Evolutionary conservation across 257 asterid species (phyloP), one percentile per base, ranked within the genome.

Genomic region (Nicotiana benthamiana): DNA sequence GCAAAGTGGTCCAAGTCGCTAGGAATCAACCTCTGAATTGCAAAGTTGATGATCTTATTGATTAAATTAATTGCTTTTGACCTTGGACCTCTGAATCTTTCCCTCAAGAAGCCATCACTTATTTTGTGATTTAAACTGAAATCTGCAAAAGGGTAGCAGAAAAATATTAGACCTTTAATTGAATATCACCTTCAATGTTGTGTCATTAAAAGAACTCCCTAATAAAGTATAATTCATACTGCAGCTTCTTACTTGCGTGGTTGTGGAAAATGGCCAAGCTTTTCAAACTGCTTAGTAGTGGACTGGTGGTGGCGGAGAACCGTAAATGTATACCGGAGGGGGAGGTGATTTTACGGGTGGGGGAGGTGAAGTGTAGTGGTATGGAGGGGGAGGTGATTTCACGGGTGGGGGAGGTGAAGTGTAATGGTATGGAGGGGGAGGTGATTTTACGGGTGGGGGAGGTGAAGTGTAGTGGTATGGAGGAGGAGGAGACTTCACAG

Each of bases 301-400:
- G 56, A 75, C 83, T 17, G 92, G 90, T 59, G 92, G 90, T 28
- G 92, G 92, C 16, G 92, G 90, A 26, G 92, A 89, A 26, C 75
- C 77, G 2, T 89, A 89, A 48, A 81, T 83, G 83, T 87, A 87
- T 28, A 57, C 83, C 0, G 86, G 86, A 65, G 89, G 90, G 18
- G 89, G 88, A 52, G 89, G 86, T 26, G 91, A 82, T 63, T 83
- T 82, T 64, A 85, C 78, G 0, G 93, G 93, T 46, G 93, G 92
- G 10, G 92, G 92, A 66, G 92, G 91, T 43, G 92, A 87, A 54
- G 59, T 6, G 79, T 89, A 89, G 81, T 79, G 16, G 79, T 85
- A 85, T 0, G 84, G 88, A 10, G 85, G 83, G 9, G 89, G 84
- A 6, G 86, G 86, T 0, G 89, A 79, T 1, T 84, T 80, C 0